Base-by-base conservation (phyloP, 768 basidiomycete genomes). In the Suillus bovinus region DNA sequence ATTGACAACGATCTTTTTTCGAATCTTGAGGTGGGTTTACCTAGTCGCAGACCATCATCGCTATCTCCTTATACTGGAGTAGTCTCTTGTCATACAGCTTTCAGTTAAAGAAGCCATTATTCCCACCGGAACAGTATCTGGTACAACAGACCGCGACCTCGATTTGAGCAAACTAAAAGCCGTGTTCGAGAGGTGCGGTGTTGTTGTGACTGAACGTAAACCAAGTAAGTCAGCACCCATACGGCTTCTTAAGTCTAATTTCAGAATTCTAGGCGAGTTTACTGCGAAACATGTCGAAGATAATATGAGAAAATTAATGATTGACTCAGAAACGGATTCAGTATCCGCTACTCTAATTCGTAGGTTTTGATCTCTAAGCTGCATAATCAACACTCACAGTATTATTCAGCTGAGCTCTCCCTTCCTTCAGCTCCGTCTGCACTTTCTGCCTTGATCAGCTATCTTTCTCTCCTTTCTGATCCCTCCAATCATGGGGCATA, bases 61-160 rank as follows among this genome's bases (percentile, higher is more conserved):
- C 1, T 9, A 36, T 50, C 64, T 38, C 64, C 60, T 31, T 42
- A 29, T 47, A 14, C 46, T 14, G 54, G 49, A 31, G 38, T 69
- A 98, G 96, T 94, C 94, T 2, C 83, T 99, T 38, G 79, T 98
- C 39, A 99, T 99, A 63, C 97, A 99, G 72, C 84, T 99, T 2
- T 95, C 94, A 0, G 93, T 94, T n/a, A 99, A 99, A 72, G 97
- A 99, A 75, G 94, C 94, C 4, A 82, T 99, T 59, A 79, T 99
- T 46, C 81, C 90, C 2, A 86, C 85, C 0, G 89, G 89, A n/a
- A 90, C 91, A 6, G 77, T 78, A 0, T 82, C 86, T 42, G 90
- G 89, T 0, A 86, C 79, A 2, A 90, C 90, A 0, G 90, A 92
- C 70, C 85, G 90, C 29, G 94, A 98, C 69, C 80, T 95, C 60